phyloP scores from a whole-genome alignment of 768 basidiomycete species.

The Coprinopsis sp. region DNA sequence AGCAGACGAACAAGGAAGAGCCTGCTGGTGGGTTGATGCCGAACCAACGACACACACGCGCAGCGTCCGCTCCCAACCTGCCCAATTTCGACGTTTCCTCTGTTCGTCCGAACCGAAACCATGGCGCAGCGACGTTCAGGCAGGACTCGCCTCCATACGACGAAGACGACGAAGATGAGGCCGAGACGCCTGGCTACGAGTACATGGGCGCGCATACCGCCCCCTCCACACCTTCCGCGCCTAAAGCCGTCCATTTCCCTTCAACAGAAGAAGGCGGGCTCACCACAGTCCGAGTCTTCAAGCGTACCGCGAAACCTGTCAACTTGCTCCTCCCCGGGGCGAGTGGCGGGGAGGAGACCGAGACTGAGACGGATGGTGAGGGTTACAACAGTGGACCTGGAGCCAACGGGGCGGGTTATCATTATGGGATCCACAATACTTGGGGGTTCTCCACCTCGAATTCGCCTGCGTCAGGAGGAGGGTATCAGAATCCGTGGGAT shows the following conservation, averaged over 20 bases:
- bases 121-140: no score
- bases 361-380: conserved; percentile 33
- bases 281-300: conserved; percentile 59
- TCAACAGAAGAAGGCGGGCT: conserved; percentile 54
- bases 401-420: not conserved
- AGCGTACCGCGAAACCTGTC: conserved; percentile 65
- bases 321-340: conserved; percentile 31
- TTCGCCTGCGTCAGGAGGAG: no score
- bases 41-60: conserved; percentile 25
- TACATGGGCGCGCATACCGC: conserved; percentile 38
- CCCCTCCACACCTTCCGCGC: conserved; percentile 53
- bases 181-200: not conserved
- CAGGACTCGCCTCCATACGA: no score
- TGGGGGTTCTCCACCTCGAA: no score
- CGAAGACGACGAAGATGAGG: conserved; percentile 13
- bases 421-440: not conserved
- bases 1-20: not conserved
- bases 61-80: conserved; percentile 58
- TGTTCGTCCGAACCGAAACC: no score
- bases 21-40: conserved; percentile 2
- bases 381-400: conserved; percentile 10
- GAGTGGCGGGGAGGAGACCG: conserved; percentile 38
- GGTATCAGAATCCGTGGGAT: conserved; percentile 11
- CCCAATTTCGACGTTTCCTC: conserved; percentile 23
- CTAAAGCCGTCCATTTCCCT: conserved; percentile 90